Percentiles rank a stretch among this genome's conserved stretches.
Evolutionary conservation across 176 grass and related monocot species (phyloP).

Genomic region (Zizania latifolia): DNA sequence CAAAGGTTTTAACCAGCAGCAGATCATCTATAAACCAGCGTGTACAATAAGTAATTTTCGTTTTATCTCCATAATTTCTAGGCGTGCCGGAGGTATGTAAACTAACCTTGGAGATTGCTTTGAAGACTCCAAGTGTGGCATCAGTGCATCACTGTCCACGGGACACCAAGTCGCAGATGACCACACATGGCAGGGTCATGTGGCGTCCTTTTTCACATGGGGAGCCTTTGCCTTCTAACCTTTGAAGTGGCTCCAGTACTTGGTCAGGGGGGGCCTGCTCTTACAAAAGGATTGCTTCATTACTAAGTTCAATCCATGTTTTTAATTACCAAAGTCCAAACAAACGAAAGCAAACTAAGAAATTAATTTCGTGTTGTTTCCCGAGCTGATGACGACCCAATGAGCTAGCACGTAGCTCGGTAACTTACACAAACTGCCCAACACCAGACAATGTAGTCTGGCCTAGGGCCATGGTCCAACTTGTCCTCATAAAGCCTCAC

Average conservation of each 20-base stretch:
- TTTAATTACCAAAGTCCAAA: background rate
- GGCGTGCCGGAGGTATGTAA: background rate
- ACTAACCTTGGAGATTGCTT: background rate
- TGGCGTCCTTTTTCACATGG: constrained; percentile 14
- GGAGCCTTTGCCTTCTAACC: background rate
- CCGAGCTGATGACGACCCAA: background rate
- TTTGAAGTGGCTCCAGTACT: background rate
- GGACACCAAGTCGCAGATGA: background rate
- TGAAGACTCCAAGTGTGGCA: background rate
- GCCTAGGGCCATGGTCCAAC: background rate
- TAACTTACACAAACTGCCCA: background rate
- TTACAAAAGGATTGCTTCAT: constrained; percentile 19
- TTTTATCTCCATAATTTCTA: background rate
- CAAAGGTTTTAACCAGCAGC: background rate
- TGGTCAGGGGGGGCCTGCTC: background rate
- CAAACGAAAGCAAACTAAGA: background rate
- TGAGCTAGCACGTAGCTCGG: background rate
- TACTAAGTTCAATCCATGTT: background rate
- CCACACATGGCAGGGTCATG: background rate
- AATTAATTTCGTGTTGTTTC: background rate
- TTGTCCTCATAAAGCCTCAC: constrained; percentile 1
- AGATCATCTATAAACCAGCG: background rate
- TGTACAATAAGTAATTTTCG: background rate
- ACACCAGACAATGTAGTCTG: background rate
- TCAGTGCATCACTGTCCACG: background rate